Evolutionary conservation across 2,329 filamentous ascomycete genomes (phyloP).

Genomic region (Fusarium bulbicola): DNA sequence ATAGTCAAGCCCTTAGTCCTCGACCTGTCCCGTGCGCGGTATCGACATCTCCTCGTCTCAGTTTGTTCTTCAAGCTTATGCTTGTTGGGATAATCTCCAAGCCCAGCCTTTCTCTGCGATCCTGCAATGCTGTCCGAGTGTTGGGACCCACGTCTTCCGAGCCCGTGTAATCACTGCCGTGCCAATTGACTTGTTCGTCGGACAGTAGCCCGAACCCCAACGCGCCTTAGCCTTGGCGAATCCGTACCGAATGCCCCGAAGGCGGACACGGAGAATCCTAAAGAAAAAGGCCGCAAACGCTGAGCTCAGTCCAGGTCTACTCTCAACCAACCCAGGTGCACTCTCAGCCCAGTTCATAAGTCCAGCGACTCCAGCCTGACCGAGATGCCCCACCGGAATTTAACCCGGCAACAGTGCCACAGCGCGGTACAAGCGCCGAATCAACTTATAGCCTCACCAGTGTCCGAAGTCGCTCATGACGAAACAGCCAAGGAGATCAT

Average conservation of each 20-base stretch:
- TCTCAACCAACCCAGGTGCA: conserved; percentile 21
- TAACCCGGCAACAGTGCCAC: conserved; percentile 34
- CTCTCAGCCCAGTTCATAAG: conserved; percentile 16
- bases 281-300: conserved; percentile 40
- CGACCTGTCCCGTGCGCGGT: conserved; percentile 1
- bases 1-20: conserved; percentile 2
- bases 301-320: conserved; percentile 27
- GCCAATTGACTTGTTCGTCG: conserved; percentile 42
- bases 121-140: conserved; percentile 30
- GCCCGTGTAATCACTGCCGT: conserved; percentile 41
- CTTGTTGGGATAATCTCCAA: conserved; percentile 31
- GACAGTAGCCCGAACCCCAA: conserved; percentile 44
- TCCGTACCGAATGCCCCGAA: conserved; percentile 35
- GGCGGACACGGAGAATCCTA: conserved; percentile 34
- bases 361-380: conserved; percentile 10
- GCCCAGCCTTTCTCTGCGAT: conserved; percentile 10
- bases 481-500: conserved; percentile 17
- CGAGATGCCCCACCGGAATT: conserved; percentile 34
- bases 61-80: conserved; percentile 1
- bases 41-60: conserved; percentile 8
- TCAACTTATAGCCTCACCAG: conserved; percentile 28
- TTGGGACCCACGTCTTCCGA: conserved; percentile 35
- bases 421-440: conserved; percentile 38
- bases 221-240: conserved; percentile 31
- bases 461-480: conserved; percentile 41